Percentiles rank a stretch among this genome's conserved stretches.
These are phyloP conservation scores for Favolaschia claudopus DNA, from an alignment of 768 basidiomycete species.

Conservation along the genomic window DNA sequence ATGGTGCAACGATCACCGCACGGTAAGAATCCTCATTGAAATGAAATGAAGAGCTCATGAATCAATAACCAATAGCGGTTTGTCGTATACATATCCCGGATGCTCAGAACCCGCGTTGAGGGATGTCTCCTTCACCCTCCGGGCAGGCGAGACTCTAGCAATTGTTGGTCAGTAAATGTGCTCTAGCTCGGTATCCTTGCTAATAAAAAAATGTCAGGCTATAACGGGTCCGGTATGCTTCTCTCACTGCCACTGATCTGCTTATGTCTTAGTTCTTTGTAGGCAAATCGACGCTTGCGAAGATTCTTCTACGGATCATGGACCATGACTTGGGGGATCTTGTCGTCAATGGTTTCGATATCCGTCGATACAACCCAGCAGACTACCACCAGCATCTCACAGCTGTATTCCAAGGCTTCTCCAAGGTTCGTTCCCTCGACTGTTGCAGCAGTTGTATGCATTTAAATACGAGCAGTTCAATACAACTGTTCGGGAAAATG, in stretches of 20 bases:
- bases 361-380: slow-evolving; percentile 67
- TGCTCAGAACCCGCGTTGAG: slow-evolving; percentile 69
- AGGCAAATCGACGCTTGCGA: slow-evolving; percentile 91
- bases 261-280: slow-evolving; percentile 20
- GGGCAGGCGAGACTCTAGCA: slow-evolving; percentile 82
- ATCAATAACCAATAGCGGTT: slow-evolving; percentile 43
- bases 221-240: slow-evolving; percentile 78
- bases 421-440: too few relatives aligned
- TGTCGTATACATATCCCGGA: slow-evolving; percentile 86
- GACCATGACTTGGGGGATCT: slow-evolving; percentile 79
- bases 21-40: slow-evolving; percentile 52
- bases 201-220: slow-evolving; percentile 28
- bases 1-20: slow-evolving; percentile 76
- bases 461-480: too few relatives aligned
- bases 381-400: slow-evolving; percentile 80
- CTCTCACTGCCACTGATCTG: slow-evolving; percentile 22
- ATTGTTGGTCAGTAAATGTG: slow-evolving; percentile 63
- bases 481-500: slow-evolving; percentile 80
- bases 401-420: slow-evolving; percentile 89
- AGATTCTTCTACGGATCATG: slow-evolving; percentile 78
- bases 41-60: slow-evolving; percentile 5
- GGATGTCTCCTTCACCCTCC: slow-evolving; percentile 73
- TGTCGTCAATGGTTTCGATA: slow-evolving; percentile 73
- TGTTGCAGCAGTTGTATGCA: too few relatives aligned
- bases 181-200: not conserved